These are phyloP conservation scores for Aureobasidium lini DNA, from an alignment of 2,329 filamentous ascomycete genomes.

Conservation along the genomic window DNA sequence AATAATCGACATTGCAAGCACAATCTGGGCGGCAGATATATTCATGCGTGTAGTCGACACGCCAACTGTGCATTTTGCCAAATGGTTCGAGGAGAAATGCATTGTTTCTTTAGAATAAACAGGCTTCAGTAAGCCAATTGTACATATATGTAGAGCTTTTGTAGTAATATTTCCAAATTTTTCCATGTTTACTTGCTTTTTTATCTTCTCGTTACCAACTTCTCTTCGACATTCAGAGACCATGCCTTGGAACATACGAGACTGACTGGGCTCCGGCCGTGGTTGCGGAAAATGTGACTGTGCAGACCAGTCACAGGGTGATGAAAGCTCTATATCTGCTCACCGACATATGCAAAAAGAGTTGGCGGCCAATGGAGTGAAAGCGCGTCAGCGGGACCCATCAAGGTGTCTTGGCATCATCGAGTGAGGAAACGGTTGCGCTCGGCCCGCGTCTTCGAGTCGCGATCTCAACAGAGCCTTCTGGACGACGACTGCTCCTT, in stretches of 20 bases:
- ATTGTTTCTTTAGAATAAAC: conserved; percentile 1
- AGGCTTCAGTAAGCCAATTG: not conserved
- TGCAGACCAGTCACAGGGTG: not conserved
- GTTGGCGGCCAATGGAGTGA: not conserved
- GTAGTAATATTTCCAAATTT: too few species aligned
- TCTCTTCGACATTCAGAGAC: not conserved
- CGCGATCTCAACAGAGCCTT: conserved; percentile 11
- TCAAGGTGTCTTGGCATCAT: conserved; percentile 12
- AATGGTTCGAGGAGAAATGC: conserved; percentile 42
- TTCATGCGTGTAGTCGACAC: conserved; percentile 51
- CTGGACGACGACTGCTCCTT: not conserved
- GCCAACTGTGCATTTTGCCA: conserved; percentile 49
- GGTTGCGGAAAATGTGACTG: too few species aligned
- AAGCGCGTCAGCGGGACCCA: conserved; percentile 4
- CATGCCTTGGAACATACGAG: not conserved
- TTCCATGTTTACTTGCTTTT: not conserved
- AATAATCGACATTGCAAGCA: conserved; percentile 48
- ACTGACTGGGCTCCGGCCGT: too few species aligned
- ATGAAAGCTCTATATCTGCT: not conserved
- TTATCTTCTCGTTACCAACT: not conserved
- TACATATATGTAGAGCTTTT: too few species aligned
- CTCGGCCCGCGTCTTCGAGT: conserved; percentile 6
- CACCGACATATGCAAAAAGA: not conserved
- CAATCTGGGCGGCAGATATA: conserved; percentile 49
- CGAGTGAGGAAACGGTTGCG: conserved; percentile 10